phyloP scores from a whole-genome alignment of 1,139 yeast species.

The Suhomyces bokatorum region DNA sequence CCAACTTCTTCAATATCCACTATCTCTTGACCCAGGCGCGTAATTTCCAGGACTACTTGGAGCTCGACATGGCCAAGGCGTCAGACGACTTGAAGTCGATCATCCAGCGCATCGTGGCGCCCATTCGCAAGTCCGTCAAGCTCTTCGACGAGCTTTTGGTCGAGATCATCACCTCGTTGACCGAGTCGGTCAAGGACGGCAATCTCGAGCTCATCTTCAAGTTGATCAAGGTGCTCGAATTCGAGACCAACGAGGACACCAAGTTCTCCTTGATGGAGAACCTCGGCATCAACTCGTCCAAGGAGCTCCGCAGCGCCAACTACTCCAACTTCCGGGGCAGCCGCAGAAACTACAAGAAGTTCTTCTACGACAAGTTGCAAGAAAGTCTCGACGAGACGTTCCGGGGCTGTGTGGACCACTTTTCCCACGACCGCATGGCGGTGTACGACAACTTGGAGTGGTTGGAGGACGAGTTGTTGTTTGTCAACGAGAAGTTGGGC shows the following conservation, averaged over 20 bases:
- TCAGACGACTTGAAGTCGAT: slow-evolving; percentile 74
- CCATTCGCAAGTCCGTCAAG: slow-evolving; percentile 49
- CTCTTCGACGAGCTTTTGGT: slow-evolving; percentile 67
- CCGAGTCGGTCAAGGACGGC: slow-evolving; percentile 69
- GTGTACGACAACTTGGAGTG: slow-evolving; percentile 76
- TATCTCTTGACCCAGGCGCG: slow-evolving; percentile 67
- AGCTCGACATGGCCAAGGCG: slow-evolving; percentile 50
- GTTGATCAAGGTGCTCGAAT: slow-evolving; percentile 72
- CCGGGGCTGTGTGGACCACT: slow-evolving; percentile 62
- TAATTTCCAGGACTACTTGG: slow-evolving; percentile 76
- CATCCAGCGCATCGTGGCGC: slow-evolving; percentile 57
- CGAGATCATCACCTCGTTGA: slow-evolving; percentile 62
- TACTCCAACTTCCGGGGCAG: slow-evolving; percentile 42
- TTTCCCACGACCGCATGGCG: slow-evolving; percentile 51
- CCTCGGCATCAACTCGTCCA: slow-evolving; percentile 30
- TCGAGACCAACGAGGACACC: slow-evolving; percentile 77
- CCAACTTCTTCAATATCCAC: slow-evolving; percentile 66
- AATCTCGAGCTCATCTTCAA: slow-evolving; percentile 70
- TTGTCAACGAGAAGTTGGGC: slow-evolving; percentile 59
- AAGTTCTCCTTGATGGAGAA: slow-evolving; percentile 54
- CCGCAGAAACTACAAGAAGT: slow-evolving; percentile 63
- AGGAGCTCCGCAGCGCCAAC: slow-evolving; percentile 23
- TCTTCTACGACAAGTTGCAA: slow-evolving; percentile 63
- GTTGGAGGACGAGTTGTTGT: slow-evolving; percentile 77
- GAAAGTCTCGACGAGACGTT: slow-evolving; percentile 66